Base-by-base conservation (phyloP, 257 asterid genomes). In the Rauvolfia tetraphylla region DNA sequence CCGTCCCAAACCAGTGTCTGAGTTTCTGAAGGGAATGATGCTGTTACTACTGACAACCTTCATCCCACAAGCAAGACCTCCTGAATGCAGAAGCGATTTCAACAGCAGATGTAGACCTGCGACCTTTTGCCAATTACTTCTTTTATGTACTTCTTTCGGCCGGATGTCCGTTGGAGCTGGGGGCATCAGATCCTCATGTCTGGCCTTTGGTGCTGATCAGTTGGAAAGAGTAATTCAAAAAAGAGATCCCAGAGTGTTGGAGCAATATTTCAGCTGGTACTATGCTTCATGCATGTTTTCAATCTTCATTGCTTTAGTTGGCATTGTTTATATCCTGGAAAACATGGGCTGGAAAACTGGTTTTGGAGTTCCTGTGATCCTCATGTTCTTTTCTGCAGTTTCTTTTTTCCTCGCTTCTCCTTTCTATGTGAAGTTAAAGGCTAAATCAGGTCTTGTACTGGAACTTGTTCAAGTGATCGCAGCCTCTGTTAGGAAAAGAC, bases 151-250 rank as follows among this genome's bases (percentile, higher is more conserved):
- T 15, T 74, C 92, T 1, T 74, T 89, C 0, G 93, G 80, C 8
- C 87, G 89, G 25, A 84, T 91, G 63, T 85, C 97, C 1, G 83
- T 88, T 9, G 97, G 97, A 63, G 86, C 90, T 3, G 97, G 93
- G 20, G 93, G 90, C 5, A 80, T 88, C 25, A 70, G 89, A 71
- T 75, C 95, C 6, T 84, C 84, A 49, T 88, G 86, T 56, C 79
- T 89, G 62, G 93, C 95, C 27, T 91, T 91, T 31, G 95, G 95
- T 2, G 91, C 89, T 0, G 84, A 89, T 78, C 97, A 91, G 29
- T 63, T 91, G 44, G 85, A 81, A 42, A 84, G 65, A 25, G 53
- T 63, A 53, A 80, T 61, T 7, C 75, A 74, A 66, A 79, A 67
- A 34, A 78, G 46, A n/a, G 61, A 71, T 36, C 74, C 75, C 0